Base-by-base conservation (phyloP, 2,329 filamentous ascomycete genomes). In the Didymella arachidicola region DNA sequence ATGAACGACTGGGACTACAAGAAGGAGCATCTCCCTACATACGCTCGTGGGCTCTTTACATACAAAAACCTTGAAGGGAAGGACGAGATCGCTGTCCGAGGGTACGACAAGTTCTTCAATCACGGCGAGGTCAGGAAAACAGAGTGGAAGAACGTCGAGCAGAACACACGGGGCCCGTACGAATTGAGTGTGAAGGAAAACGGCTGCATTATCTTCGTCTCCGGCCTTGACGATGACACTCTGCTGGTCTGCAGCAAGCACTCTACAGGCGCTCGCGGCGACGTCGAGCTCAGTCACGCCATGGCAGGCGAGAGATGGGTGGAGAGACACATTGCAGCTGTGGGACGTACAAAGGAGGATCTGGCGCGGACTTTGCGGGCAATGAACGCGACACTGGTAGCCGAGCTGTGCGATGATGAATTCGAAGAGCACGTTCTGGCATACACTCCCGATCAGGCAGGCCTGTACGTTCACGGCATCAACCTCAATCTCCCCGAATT, bases 61-160 rank as follows among this genome's bases (percentile, higher is more conserved):
- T 90, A 89, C 41, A 85, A 80, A 63, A 88, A 86, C 62, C 80
- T 83, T 48, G 81, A 85, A 26, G 87, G 87, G 8, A 81, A 86
- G 8, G 80, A 86, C 12, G 92, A 97, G 77, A 97, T 99, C 67
- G 90, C 86, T 1, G 87, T 92, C 47, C 86, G 95, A 68, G 95
- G 95, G 50, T 99, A 99, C 78, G 94, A 99, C 83, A 99, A 99
- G 79, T 99, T 99, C 81, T 99, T 99, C 86, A 99, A 99, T 70
- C 85, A 92, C 39, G 86, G 86, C 49, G 95, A 99, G 79, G 89
- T 96, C 7, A 77, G 81, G 45, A 87, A 90, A 64, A 99, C 95
- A 3, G 85, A 88, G 69, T 99, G 95, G 95, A 77, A 81, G 16
- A 91, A 89, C 71, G 92, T 99, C 60, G 82, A 89, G 72, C 78